Evolutionary conservation across 2,329 filamentous ascomycete species (phyloP).

Genomic region (Rosellinia necatrix): DNA sequence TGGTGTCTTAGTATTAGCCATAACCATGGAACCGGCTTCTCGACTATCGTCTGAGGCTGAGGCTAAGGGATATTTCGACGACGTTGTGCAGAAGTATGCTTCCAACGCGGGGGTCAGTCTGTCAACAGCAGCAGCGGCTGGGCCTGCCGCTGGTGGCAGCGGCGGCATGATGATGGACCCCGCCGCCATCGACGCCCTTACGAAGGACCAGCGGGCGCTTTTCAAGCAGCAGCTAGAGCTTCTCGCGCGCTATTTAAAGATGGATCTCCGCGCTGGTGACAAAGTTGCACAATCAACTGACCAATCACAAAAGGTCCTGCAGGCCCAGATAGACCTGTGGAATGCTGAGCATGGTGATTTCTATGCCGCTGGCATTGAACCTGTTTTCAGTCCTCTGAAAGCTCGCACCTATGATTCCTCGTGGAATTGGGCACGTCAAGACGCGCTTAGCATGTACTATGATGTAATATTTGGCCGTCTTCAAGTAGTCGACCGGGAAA

Average conservation of each 20-base stretch:
- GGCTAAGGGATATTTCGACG: slow-evolving; percentile 90
- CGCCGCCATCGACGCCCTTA: slow-evolving; percentile 92
- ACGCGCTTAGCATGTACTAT: slow-evolving; percentile 97
- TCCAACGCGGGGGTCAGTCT: slow-evolving; percentile 80
- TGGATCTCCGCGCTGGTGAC: slow-evolving; percentile 95
- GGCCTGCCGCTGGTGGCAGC: slow-evolving; percentile 69
- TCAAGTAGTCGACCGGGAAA: slow-evolving; percentile 92
- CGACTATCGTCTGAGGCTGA: slow-evolving; percentile 89
- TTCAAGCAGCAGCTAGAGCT: slow-evolving; percentile 99
- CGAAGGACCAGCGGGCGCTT: slow-evolving; percentile 91
- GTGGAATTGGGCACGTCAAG: slow-evolving; percentile 99
- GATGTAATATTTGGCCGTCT: slow-evolving; percentile 98
- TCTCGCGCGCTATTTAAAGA: slow-evolving; percentile 92
- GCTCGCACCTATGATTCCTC: slow-evolving; percentile 96
- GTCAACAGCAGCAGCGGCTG: slow-evolving; percentile 74
- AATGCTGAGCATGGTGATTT: slow-evolving; percentile 94
- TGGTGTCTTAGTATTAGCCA: slow-evolving; percentile 81
- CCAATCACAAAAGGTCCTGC: slow-evolving; percentile 83
- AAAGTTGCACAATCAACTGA: slow-evolving; percentile 86
- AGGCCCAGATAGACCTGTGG: slow-evolving; percentile 94
- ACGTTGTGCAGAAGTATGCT: slow-evolving; percentile 88
- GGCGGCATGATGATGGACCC: slow-evolving; percentile 99
- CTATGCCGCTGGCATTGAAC: slow-evolving; percentile 92
- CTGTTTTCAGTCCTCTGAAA: slow-evolving; percentile 90
- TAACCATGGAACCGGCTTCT: slow-evolving; percentile 89